These are phyloP conservation scores for Ophiocordyceps australis DNA, from an alignment of 2,329 filamentous ascomycete genomes.

Conservation along the genomic window DNA sequence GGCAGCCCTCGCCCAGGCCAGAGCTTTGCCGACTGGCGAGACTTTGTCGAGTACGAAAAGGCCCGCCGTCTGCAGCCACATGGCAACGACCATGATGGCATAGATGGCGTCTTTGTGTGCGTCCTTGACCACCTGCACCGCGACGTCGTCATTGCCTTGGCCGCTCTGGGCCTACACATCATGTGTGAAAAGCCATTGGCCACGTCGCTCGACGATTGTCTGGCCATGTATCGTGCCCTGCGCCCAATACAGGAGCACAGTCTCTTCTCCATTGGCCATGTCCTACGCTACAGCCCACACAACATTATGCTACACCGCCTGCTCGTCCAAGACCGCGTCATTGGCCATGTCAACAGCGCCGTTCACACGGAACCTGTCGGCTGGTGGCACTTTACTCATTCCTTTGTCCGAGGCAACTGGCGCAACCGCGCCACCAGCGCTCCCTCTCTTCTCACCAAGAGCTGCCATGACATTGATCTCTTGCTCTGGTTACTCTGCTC, in stretches of 20 bases:
- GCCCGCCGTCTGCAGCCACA: conserved; percentile 34
- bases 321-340: conserved; percentile 52
- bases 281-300: conserved; percentile 82
- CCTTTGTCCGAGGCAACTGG: conserved; percentile 90
- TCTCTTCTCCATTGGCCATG: conserved; percentile 85
- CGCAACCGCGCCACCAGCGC: conserved; percentile 59
- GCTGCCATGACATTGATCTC: conserved; percentile 90
- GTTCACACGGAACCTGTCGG: conserved; percentile 91
- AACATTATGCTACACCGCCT: conserved; percentile 72
- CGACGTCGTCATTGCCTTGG: conserved; percentile 59
- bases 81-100: conserved; percentile 29
- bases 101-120: conserved; percentile 44
- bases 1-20: conserved; percentile 36
- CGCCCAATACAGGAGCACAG: conserved; percentile 12
- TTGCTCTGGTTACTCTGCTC: conserved; percentile 81
- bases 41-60: conserved; percentile 58
- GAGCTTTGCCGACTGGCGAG: conserved; percentile 54
- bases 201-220: conserved; percentile 59
- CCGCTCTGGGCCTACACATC: conserved; percentile 56
- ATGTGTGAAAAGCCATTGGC: conserved; percentile 94
- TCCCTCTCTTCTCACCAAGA: conserved; percentile 80
- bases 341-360: conserved; percentile 72
- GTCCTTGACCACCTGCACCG: conserved; percentile 81
- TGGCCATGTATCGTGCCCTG: conserved; percentile 51
- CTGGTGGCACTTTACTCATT: conserved; percentile 90